These are phyloP conservation scores for Sarcodon aspratus DNA, from an alignment of 768 basidiomycete species.

Conservation along the genomic window DNA sequence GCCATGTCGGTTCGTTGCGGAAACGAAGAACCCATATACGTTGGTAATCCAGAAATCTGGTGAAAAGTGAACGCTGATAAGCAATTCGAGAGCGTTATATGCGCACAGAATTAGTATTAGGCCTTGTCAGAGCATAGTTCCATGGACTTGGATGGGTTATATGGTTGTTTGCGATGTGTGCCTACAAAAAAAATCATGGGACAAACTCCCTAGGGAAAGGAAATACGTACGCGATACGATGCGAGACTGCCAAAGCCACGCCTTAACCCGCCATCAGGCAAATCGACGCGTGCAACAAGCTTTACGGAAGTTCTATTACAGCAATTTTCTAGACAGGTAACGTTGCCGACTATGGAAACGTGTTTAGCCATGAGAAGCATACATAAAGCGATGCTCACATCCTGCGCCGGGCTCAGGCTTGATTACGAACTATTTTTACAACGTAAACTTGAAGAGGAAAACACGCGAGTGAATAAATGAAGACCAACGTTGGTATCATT, in stretches of 20 bases:
- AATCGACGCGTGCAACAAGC: slow-evolving; percentile 18
- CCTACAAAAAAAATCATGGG: slow-evolving; percentile 2
- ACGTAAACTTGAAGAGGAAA: not conserved
- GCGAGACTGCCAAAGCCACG: slow-evolving; percentile 35
- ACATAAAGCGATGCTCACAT: slow-evolving; percentile 21
- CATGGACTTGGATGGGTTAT: slow-evolving; percentile 3
- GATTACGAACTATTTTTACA: slow-evolving; percentile 23
- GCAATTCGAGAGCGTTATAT: not conserved
- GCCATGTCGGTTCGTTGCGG: not conserved
- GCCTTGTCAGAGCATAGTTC: not conserved
- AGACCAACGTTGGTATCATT: slow-evolving; percentile 13
- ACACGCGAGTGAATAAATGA: not conserved
- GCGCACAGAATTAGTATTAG: not conserved
- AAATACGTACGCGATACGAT: slow-evolving; percentile 30
- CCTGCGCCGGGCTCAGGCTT: slow-evolving; percentile 23
- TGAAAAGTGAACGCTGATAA: not conserved
- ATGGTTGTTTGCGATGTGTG: slow-evolving; percentile 5
- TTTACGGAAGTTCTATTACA: slow-evolving; percentile 24
- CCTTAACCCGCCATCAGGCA: slow-evolving; percentile 27
- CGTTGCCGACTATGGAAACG: slow-evolving; percentile 23
- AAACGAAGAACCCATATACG: too few relatives aligned
- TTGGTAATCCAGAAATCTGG: not conserved
- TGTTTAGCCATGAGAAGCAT: slow-evolving; percentile 1
- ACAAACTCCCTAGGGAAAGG: not conserved
- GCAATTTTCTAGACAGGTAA: slow-evolving; percentile 35